Base-by-base conservation (phyloP, 345 rosid species). In the Cardiospermum halicacabum region DNA sequence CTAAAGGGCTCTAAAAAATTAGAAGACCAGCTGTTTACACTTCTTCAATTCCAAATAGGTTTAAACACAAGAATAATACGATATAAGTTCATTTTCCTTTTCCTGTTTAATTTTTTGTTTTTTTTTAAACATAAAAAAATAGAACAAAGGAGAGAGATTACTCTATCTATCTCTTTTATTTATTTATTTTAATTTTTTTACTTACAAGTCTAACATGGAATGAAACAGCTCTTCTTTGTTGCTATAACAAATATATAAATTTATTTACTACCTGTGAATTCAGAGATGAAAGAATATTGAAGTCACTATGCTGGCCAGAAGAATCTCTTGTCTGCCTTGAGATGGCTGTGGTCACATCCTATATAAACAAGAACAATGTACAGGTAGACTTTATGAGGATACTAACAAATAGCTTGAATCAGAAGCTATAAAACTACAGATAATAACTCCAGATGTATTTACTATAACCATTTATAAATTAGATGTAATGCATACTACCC, bases 261-360 rank as follows among this genome's bases (percentile, higher is more conserved):
- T 54, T 32, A 25, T 51, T 54, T 25, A 48, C 71, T 80, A 89
- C 98, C 94, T 94, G 99, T 69, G 97, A 88, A 82, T 91, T 94
- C 73, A 94, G 79, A 65, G 99, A 94, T 60, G 99, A 91, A 57
- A 94, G 89, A 74, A 91, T 83, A 72, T 73, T 75, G 75, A 91
- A 88, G 70, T 91, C 97, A 58, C 91, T 89, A 67, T 81, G 83
- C 54, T 82, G 92, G 65, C 99, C 83, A 67, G 97, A 85, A 57
- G 80, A 84, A 78, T 82, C 88, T 76, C 87, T 85, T 26, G 86
- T 60, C 66, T 85, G 89, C 82, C 88, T 91, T 18, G 92, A 83
- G 55, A 80, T 91, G 64, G 87, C 81, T 6, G 92, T 74, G 36
- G 95, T 72, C 42, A 88, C 79, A 77, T 93, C 98, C 98, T 90